Evolutionary conservation across 768 basidiomycete genomes (phyloP), one percentile per base, ranked within the genome.

Genomic region (Mycena latifolia): DNA sequence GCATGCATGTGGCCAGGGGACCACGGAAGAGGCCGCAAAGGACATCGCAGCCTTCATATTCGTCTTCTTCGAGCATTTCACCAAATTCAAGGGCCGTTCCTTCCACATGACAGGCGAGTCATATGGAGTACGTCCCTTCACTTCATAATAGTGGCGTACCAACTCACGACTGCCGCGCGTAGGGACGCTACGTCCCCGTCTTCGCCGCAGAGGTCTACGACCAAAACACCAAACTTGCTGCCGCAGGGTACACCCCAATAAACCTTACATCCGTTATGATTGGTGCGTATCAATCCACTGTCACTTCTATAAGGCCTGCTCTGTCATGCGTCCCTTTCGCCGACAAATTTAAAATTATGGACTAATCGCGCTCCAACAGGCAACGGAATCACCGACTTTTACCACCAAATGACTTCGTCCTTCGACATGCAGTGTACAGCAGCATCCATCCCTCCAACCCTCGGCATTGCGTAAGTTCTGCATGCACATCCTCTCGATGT

Each of bases 61-160:
- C 4, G 86, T 93, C 58, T 92, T 92, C 77, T 92, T 92, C 52
- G 90, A 92, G 69, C 83, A 88, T 62, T 94, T 94, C 73, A 82
- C 76, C 60, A 80, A 89, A 70, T 92, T 92, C 80, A 88, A 90
- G 69, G 90, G 89, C 2, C 79, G 91, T 4, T 73, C 80, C 2
- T 88, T 90, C 75, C 89, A 91, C 65, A 83, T 91, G 80, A 80
- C 87, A 2, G 88, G 83, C 20, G 81, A 88, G 75, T 86, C 85
- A 10, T 87, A 88, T 47, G 86, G 82, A 15, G 86, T 85, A 65
- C 51, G 81, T 75, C 24, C 35, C 20, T 14, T 18, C 14, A 24
- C 15, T 20, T 41, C 6, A 2, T 18, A 35, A 28, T 15, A 17
- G 0, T 27, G 28, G 8, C 45, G 11, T 46, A 24, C 37, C 8